phyloP scores from a whole-genome alignment of 2,329 filamentous ascomycete species.

The Ascochyta lentis region DNA sequence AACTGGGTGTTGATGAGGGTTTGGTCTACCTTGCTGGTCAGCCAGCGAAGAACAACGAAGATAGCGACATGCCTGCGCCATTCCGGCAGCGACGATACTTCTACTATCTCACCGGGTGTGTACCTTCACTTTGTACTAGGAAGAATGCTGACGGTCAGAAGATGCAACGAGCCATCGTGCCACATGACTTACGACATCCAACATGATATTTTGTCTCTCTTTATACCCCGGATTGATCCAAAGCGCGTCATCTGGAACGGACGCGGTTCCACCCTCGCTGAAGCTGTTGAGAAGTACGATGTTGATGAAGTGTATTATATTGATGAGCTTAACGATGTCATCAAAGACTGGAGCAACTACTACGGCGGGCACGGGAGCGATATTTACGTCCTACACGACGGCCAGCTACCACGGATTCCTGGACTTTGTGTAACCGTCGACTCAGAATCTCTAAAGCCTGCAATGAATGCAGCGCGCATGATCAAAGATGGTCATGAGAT shows the following conservation, averaged over 20 bases:
- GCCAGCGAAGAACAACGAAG: constrained; percentile 58
- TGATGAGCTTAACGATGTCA: constrained; percentile 37
- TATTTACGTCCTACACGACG: constrained; percentile 46
- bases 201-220: constrained; percentile 71
- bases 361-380: constrained; percentile 27
- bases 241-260: constrained; percentile 70
- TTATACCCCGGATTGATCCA: constrained; percentile 73
- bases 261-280: constrained; percentile 64
- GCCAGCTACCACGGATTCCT: constrained; percentile 25
- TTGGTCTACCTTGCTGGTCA: constrained; percentile 65
- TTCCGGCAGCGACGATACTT: constrained; percentile 69
- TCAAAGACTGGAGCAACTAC: constrained; percentile 41
- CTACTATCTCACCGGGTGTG: constrained; percentile 64
- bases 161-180: constrained; percentile 60
- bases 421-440: constrained; percentile 26
- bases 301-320: constrained; percentile 73
- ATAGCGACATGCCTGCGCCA: constrained; percentile 63
- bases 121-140: neutral
- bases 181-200: constrained; percentile 64
- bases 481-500: constrained; percentile 88
- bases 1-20: constrained; percentile 47
- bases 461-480: constrained; percentile 80
- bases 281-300: constrained; percentile 68
- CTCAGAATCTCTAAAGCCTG: constrained; percentile 62
- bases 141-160: constrained; percentile 26